Evolutionary conservation across 495 filamentous ascomycete species (phyloP), one percentile per base, ranked within the genome.

Genomic region (Talaromyces trachyspermus): DNA sequence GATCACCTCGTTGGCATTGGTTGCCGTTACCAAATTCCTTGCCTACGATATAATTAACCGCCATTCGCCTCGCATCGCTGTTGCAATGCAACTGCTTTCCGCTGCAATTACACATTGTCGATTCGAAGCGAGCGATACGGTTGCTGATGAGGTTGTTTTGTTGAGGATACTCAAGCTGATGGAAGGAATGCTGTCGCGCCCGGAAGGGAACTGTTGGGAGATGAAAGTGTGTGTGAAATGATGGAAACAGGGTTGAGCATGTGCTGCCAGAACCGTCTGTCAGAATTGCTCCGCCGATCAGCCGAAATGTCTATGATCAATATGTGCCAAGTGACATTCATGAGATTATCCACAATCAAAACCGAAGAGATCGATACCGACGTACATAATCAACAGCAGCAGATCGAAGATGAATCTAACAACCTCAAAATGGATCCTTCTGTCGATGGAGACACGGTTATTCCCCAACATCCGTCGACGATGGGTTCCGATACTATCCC

Each of bases 181-280:
- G 92, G 92, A 99, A 63, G 83, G 86, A 54, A 95, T 97, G 84
- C 76, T 99, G 43, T 88, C 88, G 41, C 87, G 94, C 1, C 88
- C 92, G 0, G 89, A 91, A 23, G 92, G 94, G 85, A 89, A 48
- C 72, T 97, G 2, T 76, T 95, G 3, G 89, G 91, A 25, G 92
- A 99, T 55, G 90, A 95, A 68, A 96, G 90, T 59, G 87, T 99
- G 9, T 99, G 92, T 58, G 87, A 95, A 59, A 97, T 99, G 92
- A 97, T 99, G 92, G 92, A 95, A 64, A 90, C 88, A 4, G 94
- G 90, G 3, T 63, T 99, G 51, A 95, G 89, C 61, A 97, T 99
- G 78, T 99, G 92, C 67, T 96, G 90, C 48, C 89, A 96, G 65
- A 79, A 83, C 46, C 80, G 90, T 41, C 77, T 99, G 42, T 95